Evolutionary conservation across 352 stramenopile genomes (phyloP), one percentile per base, ranked within the genome.

Genomic region (Globisporangium camurandrum): DNA sequence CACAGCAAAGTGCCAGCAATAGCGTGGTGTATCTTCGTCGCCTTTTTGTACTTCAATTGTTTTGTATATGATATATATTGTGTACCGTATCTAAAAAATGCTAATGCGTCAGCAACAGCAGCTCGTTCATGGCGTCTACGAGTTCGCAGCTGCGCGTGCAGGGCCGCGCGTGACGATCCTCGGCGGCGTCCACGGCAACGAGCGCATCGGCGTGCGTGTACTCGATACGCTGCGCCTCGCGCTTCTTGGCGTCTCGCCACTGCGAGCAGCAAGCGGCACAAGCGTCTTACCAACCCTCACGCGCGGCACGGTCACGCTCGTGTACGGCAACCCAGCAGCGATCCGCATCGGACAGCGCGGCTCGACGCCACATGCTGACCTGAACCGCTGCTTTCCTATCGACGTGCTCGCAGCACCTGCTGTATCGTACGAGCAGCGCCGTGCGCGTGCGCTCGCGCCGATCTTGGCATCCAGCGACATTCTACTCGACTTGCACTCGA

Each of bases 401-500:
- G 60, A 79, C 20, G 26, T 77, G 27, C 54, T 85, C 20, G 42
- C 55, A 2, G 16, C 10, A 41, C 20, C 41, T 17, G 26, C 46
- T 22, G 33, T 19, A 24, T 26, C 11, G 33, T 87, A 84, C 54
- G 79, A 91, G 54, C 49, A 75, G 26, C 46, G 38, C n/a, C 72
- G 79, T 4, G 79, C 76, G 23, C 62, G 64, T 5, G 62, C 82
- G 51, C 65, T 91, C 24, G 76, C 70, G 27, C 66, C 79, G 28
- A 46, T 85, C 36, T 61, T 87, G 7, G 69, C 62, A 4, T 14
- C 56, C 9, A 81, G 59, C 37, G 68, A 88, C 59, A 44, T 91
- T 44, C 49, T 91, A 50, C 51, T 91, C 43, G 75, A 91, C 55
- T 49, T 88, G 37, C 79, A 91, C 54, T 86, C 79, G 61, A 87